Conservation (phyloP, 2,329 filamentous ascomycete genomes). For the Pyricularia sp. region DNA sequence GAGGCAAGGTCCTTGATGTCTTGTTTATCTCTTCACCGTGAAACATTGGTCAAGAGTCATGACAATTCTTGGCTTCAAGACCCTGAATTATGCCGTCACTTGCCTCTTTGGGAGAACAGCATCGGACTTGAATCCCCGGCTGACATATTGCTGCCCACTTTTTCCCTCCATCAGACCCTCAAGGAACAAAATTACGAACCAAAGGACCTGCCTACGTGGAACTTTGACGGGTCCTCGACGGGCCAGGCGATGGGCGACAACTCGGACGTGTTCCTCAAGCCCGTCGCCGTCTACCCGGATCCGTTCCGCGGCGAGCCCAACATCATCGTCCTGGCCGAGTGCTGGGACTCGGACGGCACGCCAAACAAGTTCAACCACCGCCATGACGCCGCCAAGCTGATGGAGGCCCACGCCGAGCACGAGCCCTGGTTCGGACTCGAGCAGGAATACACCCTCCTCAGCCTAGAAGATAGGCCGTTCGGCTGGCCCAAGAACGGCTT, state of each 20-base stretch:
- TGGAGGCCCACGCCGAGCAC: constrained; percentile 72
- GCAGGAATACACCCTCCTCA: constrained; percentile 93
- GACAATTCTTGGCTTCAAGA: background rate
- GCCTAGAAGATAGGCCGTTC: constrained; percentile 74
- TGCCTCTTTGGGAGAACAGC: background rate
- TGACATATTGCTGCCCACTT: background rate
- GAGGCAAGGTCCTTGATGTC: background rate
- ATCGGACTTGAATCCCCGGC: background rate
- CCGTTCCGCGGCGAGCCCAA: constrained; percentile 73
- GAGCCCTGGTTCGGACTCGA: constrained; percentile 96
- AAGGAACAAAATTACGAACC: constrained; percentile 12
- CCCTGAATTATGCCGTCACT: background rate
- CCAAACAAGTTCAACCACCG: constrained; percentile 99
- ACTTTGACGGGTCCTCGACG: constrained; percentile 67
- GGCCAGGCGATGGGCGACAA: constrained; percentile 65
- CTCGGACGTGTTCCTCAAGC: constrained; percentile 48
- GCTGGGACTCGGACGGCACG: constrained; percentile 83
- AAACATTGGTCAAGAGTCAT: background rate
- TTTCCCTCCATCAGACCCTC: background rate
- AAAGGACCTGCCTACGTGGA: constrained; percentile 60
- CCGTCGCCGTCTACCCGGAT: constrained; percentile 56
- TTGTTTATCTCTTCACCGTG: background rate
- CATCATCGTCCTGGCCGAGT: constrained; percentile 88
- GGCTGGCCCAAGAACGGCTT: constrained; percentile 83
- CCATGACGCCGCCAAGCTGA: constrained; percentile 78